Base-by-base conservation (phyloP, 2,329 filamentous ascomycete species). In the Hypoxylon sp. region DNA sequence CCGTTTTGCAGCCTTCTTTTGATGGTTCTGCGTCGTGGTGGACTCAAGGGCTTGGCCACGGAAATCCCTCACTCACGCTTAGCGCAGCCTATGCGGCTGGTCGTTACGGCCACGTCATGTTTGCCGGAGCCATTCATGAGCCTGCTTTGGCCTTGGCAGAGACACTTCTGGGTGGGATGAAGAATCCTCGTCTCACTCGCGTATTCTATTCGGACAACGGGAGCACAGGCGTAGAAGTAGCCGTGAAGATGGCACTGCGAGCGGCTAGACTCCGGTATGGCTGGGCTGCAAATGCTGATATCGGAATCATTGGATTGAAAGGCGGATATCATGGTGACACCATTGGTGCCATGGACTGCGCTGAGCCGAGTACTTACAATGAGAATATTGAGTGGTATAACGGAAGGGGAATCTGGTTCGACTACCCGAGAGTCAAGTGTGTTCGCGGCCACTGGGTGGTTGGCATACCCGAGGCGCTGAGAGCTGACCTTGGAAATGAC, bases 11-110 rank as follows among this genome's bases (percentile, higher is more conserved):
- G 47, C 85, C 91, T 0, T 90, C 91, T 0, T 94, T 96, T 59
- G 93, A 96, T 71, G 93, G 90, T 2, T 96, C 92, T 0, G 92
- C 92, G 0, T 95, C 92, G 0, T 96, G 93, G 93, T 96, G 93
- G 93, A 96, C 93, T 0, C 93, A 96, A 78, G 93, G 93, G 1
- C 84, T 96, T 0, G 93, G 93, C 0, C 93, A 96, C 70, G 91
- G 89, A 5, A 94, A 92, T 71, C 87, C 92, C 0, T 80, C 84
- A 0, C 82, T 96, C 0, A 87, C 91, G 0, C 84, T 96, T 1
- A 88, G 91, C 0, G 92, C 92, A 1, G 91, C 93, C 0, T 90
- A 96, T 74, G 92, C 93, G 0, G 91, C 93, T 1, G 92, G 93
- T 6, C 85, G 92, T 27, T 96, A 96, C 73, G 93, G 93, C 0